phyloP scores from a whole-genome alignment of 163 green algal genomes.

The Chloromonas sp. region DNA sequence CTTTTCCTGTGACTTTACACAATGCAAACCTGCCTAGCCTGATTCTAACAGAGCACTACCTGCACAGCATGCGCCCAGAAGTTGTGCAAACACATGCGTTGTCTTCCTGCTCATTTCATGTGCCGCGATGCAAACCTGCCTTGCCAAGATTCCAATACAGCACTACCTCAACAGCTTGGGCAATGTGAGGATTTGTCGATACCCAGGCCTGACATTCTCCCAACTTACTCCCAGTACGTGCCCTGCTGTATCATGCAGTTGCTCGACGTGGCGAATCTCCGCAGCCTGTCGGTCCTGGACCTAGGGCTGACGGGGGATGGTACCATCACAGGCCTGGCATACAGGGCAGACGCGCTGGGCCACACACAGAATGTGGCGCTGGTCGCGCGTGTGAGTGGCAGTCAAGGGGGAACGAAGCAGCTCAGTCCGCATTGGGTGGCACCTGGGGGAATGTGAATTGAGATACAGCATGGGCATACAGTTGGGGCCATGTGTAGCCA shows the following conservation, averaged over 20 bases:
- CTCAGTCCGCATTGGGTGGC: neutral
- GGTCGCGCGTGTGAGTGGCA: neutral
- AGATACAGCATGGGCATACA: neutral
- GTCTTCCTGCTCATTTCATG: no score
- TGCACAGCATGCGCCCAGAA: no score
- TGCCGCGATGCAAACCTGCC: no score
- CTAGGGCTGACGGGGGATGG: neutral
- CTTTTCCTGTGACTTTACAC: no score
- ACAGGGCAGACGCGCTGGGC: neutral
- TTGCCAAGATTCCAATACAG: no score
- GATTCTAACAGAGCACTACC: no score
- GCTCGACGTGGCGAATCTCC: neutral
- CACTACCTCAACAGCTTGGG: no score
- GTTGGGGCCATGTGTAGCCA: neutral
- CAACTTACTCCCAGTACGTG: no score
- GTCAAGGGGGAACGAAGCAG: neutral
- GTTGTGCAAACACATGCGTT: no score
- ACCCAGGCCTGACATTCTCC: no score
- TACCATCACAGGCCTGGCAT: neutral
- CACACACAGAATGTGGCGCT: neutral
- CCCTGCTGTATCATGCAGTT: neutral
- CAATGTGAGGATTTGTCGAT: no score
- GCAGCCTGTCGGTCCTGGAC: neutral
- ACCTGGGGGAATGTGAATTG: neutral
- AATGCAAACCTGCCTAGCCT: no score